Percentiles rank a stretch among this genome's conserved stretches.
phyloP scores from a whole-genome alignment of 192 early-diverging fungal genomes.

The Gigaspora rosea region DNA sequence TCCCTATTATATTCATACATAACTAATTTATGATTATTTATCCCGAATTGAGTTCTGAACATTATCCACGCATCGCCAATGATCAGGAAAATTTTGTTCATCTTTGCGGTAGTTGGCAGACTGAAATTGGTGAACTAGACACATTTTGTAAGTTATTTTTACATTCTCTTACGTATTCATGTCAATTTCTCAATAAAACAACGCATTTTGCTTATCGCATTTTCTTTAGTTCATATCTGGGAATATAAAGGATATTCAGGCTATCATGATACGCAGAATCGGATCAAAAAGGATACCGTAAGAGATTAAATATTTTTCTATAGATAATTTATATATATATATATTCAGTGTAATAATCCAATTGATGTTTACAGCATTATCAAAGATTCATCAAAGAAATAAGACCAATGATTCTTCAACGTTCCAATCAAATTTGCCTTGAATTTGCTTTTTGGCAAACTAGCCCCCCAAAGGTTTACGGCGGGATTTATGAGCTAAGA shows the following conservation, averaged over 20 bases:
- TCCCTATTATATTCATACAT: conserved; percentile 11
- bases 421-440: conserved; percentile 83
- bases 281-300: conserved; percentile 64
- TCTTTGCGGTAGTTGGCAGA: conserved; percentile 87
- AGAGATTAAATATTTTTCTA: conserved; percentile 15
- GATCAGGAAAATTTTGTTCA: conserved; percentile 75
- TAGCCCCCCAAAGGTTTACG: conserved; percentile 68
- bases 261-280: conserved; percentile 64
- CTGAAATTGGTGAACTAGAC: conserved; percentile 86
- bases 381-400: conserved; percentile 67
- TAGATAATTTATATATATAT: not conserved
- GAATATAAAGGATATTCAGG: conserved; percentile 90
- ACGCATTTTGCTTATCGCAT: no score
- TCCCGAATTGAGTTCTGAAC: conserved; percentile 55
- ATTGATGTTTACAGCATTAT: conserved; percentile 46
- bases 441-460: conserved; percentile 94
- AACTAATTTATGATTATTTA: not conserved
- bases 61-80: conserved; percentile 76
- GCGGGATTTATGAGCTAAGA: conserved; percentile 91
- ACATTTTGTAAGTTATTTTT: conserved; percentile 64
- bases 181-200: not conserved
- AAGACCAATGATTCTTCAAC: conserved; percentile 66
- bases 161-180: conserved; percentile 24
- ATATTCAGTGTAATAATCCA: not conserved
- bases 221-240: conserved; percentile 83